Percentiles rank a stretch among this genome's conserved stretches.
Evolutionary conservation across 345 rosid species (phyloP).

Genomic region (Gossypium australe): DNA sequence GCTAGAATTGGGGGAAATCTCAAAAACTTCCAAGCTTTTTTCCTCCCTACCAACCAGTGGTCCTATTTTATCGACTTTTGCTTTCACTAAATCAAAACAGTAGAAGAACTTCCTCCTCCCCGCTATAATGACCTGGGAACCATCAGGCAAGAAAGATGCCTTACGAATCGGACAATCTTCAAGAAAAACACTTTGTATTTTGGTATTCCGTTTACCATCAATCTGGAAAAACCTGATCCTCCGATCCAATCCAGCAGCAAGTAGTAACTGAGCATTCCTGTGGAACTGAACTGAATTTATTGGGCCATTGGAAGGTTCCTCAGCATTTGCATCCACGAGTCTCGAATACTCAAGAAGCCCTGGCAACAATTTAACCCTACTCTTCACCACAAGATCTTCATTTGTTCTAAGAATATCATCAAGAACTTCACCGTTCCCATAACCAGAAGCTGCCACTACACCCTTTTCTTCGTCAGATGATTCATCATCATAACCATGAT

Average conservation of each 20-base stretch:
- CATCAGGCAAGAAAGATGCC: not conserved
- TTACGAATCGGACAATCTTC: not conserved
- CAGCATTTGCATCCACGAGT: not conserved
- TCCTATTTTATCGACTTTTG: not conserved
- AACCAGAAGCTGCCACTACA: not conserved
- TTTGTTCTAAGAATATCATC: not conserved
- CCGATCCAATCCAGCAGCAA: not conserved
- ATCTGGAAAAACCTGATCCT: not conserved
- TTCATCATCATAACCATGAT: not conserved
- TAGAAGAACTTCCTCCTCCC: not conserved
- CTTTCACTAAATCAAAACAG: not conserved
- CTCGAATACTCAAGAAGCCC: not conserved
- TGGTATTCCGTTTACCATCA: not conserved
- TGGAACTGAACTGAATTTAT: not conserved
- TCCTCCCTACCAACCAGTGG: slow-evolving; percentile 1
- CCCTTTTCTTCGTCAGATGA: not conserved
- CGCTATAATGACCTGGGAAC: not conserved
- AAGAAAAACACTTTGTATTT: not conserved
- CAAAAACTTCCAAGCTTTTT: not conserved
- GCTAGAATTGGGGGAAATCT: not conserved
- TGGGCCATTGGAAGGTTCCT: not conserved
- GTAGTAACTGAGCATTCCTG: not conserved
- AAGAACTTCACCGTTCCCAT: not conserved
- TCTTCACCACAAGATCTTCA: not conserved
- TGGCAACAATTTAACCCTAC: not conserved